phyloP scores from a whole-genome alignment of 306 rosid genomes.

The Cucumis cinereus region DNA sequence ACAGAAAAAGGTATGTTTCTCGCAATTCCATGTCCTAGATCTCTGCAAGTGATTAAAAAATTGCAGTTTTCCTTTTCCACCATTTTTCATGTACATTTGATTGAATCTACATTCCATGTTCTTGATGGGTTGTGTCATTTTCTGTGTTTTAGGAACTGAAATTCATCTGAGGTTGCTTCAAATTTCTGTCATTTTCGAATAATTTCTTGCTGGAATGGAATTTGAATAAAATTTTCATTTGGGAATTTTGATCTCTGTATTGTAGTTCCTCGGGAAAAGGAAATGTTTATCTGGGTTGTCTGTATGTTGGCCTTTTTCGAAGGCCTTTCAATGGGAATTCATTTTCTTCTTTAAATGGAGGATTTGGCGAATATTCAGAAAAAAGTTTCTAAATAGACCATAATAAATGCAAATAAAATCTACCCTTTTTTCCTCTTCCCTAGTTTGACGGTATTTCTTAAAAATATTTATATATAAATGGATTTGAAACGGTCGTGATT shows the following conservation, averaged over 20 bases:
- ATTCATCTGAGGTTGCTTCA: not conserved
- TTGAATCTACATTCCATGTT: not conserved
- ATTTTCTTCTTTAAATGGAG: not conserved
- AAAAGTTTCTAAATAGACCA: not conserved
- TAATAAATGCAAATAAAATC: not conserved
- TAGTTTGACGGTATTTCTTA: not conserved
- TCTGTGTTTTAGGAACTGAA: not conserved
- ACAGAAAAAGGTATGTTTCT: slow-evolving; percentile 7
- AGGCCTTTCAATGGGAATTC: not conserved
- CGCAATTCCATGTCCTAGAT: slow-evolving; percentile 58
- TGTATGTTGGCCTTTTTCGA: not conserved
- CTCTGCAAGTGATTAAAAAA: slow-evolving; percentile 24
- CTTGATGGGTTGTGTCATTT: not conserved
- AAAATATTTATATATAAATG: not conserved
- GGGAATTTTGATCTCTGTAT: not conserved
- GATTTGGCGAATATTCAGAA: not conserved
- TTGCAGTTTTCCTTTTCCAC: slow-evolving; percentile 11
- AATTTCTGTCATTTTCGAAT: not conserved
- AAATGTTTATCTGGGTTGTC: not conserved
- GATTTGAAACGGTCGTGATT: slow-evolving; percentile 1
- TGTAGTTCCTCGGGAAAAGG: not conserved
- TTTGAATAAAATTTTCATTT: not conserved
- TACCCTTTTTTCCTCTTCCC: not conserved
- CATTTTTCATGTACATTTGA: not conserved
- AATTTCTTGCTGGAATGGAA: not conserved